A percentile compares a stretch with the other conserved stretches of the same genome.
Conservation (phyloP, 2,329 filamentous ascomycete genomes). For the Zymoseptoria tritici region DNA sequence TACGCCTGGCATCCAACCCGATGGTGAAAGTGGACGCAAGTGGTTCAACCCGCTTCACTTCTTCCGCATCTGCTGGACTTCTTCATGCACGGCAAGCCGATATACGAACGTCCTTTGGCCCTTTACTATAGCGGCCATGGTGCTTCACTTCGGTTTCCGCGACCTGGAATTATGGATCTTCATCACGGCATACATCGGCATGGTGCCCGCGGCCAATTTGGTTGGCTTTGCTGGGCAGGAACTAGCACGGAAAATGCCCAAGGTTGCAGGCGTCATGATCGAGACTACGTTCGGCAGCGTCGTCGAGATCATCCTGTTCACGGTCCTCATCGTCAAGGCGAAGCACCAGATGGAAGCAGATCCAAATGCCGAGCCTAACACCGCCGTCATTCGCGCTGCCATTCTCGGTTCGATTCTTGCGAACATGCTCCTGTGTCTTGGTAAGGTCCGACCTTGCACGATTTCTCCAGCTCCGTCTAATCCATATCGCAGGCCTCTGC, state of each 20-base stretch:
- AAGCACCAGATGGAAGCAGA: neutral
- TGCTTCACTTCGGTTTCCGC: conserved; percentile 40
- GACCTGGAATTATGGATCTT: conserved; percentile 38
- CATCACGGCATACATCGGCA: conserved; percentile 43
- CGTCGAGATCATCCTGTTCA: conserved; percentile 76
- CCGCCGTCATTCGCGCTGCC: conserved; percentile 66
- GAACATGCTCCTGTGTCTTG: conserved; percentile 74
- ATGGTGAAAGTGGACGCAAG: conserved; percentile 42
- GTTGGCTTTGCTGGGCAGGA: conserved; percentile 60
- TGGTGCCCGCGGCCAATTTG: conserved; percentile 45
- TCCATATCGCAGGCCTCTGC: conserved; percentile 42
- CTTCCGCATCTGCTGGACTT: conserved; percentile 37
- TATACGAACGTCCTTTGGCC: conserved; percentile 46
- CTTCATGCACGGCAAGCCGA: conserved; percentile 40
- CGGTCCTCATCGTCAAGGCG: conserved; percentile 53
- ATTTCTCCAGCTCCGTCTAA: conserved; percentile 1
- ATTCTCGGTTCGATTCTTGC: conserved; percentile 77
- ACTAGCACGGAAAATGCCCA: conserved; percentile 65
- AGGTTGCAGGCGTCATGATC: conserved; percentile 57
- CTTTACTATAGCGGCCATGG: conserved; percentile 41
- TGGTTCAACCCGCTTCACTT: conserved; percentile 40
- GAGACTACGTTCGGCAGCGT: conserved; percentile 55
- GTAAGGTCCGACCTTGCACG: conserved; percentile 29
- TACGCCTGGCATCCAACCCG: conserved; percentile 36
- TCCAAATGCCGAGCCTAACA: conserved; percentile 21